Evolutionary conservation across 2,329 filamentous ascomycete genomes (phyloP).

Genomic region (Monosporascus sp.): DNA sequence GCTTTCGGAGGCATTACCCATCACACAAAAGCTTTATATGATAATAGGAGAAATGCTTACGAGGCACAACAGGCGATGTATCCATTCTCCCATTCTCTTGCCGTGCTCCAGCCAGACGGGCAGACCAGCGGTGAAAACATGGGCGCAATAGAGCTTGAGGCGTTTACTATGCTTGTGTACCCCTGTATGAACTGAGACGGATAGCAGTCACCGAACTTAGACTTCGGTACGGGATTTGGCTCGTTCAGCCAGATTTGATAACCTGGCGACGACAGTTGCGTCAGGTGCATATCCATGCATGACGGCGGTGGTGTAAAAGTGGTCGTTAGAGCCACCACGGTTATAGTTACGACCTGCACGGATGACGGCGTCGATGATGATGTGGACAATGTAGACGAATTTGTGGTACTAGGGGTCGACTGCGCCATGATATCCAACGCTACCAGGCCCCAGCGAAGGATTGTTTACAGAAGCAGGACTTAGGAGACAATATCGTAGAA

Average conservation of each 20-base stretch:
- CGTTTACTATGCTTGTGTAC: conserved; percentile 13
- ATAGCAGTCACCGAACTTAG: conserved; percentile 13
- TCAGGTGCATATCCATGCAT: conserved; percentile 12
- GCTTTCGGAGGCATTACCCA: not conserved
- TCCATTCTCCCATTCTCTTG: conserved; percentile 8
- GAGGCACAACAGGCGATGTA: conserved; percentile 18
- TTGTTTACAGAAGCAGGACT: too few relatives aligned
- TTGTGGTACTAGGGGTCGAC: too few relatives aligned
- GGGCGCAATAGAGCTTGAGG: conserved; percentile 15
- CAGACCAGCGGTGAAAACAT: conserved; percentile 15
- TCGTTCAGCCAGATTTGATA: conserved; percentile 17
- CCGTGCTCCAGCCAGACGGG: conserved; percentile 10
- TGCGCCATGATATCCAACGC: too few relatives aligned
- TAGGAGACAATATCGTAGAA: too few relatives aligned
- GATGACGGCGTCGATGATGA: conserved; percentile 1
- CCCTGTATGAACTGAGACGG: conserved; percentile 11
- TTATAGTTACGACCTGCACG: conserved; percentile 11
- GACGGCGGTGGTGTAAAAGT: conserved; percentile 14
- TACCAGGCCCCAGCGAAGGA: too few relatives aligned
- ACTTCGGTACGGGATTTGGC: conserved; percentile 11
- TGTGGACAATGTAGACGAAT: too few relatives aligned
- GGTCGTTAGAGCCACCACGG: conserved; percentile 11
- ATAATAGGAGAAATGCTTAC: conserved; percentile 7
- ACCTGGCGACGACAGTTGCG: conserved; percentile 12
- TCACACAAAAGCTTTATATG: not conserved